Percentiles rank a stretch among this genome's conserved stretches.
phyloP scores from a whole-genome alignment of 2,329 filamentous ascomycete species.

The Fusarium nematophilum region DNA sequence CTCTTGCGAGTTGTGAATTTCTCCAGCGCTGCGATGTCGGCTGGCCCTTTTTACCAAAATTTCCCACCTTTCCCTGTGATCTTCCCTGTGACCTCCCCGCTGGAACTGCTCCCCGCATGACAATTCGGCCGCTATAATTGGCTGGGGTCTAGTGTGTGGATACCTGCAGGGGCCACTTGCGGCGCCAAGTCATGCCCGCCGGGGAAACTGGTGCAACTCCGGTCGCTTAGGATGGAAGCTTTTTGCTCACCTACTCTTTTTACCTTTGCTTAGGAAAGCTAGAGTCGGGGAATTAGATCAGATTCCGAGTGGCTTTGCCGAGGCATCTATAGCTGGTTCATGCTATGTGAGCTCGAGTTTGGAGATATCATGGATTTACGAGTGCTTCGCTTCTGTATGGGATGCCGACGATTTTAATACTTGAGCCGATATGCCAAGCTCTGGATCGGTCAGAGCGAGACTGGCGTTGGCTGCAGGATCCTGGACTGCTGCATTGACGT shows the following conservation, averaged over 20 bases:
- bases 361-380: background rate
- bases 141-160: background rate
- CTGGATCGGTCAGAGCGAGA: background rate
- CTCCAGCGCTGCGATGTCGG: conserved; percentile 46
- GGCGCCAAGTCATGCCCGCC: conserved; percentile 5
- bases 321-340: background rate
- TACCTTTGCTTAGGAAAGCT: conserved; percentile 2
- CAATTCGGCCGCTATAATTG: conserved; percentile 38
- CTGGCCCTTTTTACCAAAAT: conserved; percentile 37
- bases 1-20: conserved; percentile 28
- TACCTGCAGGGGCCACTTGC: conserved; percentile 21
- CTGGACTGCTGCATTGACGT: background rate
- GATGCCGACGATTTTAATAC: background rate
- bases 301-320: background rate
- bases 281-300: background rate
- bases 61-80: conserved; percentile 48
- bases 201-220: conserved; percentile 34
- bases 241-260: conserved; percentile 8
- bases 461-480: background rate
- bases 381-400: background rate
- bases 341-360: background rate
- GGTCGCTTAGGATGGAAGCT: conserved; percentile 11
- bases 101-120: conserved; percentile 44
- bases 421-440: background rate
- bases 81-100: conserved; percentile 49